Evolutionary conservation across 768 basidiomycete species (phyloP).

Genomic region (Lentinula edodes): DNA sequence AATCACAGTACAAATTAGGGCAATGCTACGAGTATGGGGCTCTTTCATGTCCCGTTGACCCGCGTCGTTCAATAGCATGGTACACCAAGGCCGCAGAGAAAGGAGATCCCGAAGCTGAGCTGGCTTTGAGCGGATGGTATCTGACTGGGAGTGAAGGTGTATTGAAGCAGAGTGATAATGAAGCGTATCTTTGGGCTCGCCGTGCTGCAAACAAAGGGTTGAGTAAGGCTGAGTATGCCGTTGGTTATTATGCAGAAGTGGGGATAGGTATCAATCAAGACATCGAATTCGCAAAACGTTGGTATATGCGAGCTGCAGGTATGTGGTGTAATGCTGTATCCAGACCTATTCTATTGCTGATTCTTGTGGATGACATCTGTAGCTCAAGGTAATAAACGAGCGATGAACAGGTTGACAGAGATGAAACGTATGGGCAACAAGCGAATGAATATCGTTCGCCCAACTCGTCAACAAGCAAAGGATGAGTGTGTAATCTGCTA

Average conservation of each 20-base stretch:
- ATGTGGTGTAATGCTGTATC: slow-evolving; percentile 21
- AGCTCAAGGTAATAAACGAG: slow-evolving; percentile 98
- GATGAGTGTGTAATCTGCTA: slow-evolving; percentile 87
- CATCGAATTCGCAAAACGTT: slow-evolving; percentile 90
- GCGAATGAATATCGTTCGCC: slow-evolving; percentile 70
- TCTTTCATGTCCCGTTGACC: slow-evolving; percentile 87
- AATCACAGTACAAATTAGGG: slow-evolving; percentile 92
- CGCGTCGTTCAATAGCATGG: slow-evolving; percentile 93
- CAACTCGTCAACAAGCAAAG: slow-evolving; percentile 89
- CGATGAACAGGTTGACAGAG: slow-evolving; percentile 93
- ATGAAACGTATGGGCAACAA: slow-evolving; percentile 88
- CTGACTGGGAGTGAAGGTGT: slow-evolving; percentile 93
- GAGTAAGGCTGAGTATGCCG: slow-evolving; percentile 97
- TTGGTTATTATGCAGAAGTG: slow-evolving; percentile 96
- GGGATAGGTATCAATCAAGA: slow-evolving; percentile 98
- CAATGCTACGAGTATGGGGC: slow-evolving; percentile 92
- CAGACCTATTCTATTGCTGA: not conserved
- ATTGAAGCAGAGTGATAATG: slow-evolving; percentile 94
- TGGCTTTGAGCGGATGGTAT: slow-evolving; percentile 98
- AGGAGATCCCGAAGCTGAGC: slow-evolving; percentile 90
- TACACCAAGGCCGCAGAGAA: slow-evolving; percentile 98
- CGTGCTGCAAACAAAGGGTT: slow-evolving; percentile 95
- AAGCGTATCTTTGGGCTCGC: slow-evolving; percentile 98
- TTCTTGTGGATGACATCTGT: slow-evolving; percentile 5
- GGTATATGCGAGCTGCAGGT: slow-evolving; percentile 99